phyloP scores from a whole-genome alignment of 2,329 filamentous ascomycete species.

The Penicillium sp. region DNA sequence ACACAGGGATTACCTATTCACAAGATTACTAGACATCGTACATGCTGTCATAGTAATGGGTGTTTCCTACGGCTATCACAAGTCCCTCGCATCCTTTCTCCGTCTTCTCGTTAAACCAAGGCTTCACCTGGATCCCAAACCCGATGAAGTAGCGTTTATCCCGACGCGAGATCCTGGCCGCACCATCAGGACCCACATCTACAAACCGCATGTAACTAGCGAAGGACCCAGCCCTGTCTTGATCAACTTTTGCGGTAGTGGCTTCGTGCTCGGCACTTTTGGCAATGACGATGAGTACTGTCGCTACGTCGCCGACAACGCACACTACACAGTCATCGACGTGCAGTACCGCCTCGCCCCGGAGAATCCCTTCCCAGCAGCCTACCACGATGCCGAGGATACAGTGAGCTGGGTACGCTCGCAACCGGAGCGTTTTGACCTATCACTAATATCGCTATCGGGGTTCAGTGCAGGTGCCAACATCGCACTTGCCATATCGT shows the following conservation, averaged over 20 bases:
- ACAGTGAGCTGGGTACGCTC: conserved; percentile 32
- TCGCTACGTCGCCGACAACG: conserved; percentile 20
- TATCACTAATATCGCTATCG: conserved; percentile 30
- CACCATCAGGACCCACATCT: conserved; percentile 30
- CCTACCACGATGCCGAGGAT: conserved; percentile 39
- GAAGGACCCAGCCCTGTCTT: conserved; percentile 23
- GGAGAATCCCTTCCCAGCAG: conserved; percentile 40
- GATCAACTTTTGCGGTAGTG: conserved; percentile 33
- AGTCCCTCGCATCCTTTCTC: conserved; percentile 16
- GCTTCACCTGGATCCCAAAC: conserved; percentile 18
- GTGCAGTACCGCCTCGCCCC: conserved; percentile 41
- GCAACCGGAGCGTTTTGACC: conserved; percentile 34
- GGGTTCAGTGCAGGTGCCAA: conserved; percentile 47
- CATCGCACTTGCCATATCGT: conserved; percentile 34
- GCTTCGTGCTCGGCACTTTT: conserved; percentile 31
- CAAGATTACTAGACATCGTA: neutral
- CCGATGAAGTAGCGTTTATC: conserved; percentile 24
- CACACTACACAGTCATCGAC: conserved; percentile 36
- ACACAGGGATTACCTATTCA: neutral
- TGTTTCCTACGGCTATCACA: conserved; percentile 14
- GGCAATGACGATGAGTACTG: conserved; percentile 32
- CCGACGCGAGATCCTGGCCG: conserved; percentile 24
- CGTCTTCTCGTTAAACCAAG: conserved; percentile 18
- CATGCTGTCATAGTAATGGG: conserved; percentile 9
- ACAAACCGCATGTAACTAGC: conserved; percentile 12